Evolutionary conservation across 1,139 yeast species (phyloP), one percentile per base, ranked within the genome.

Genomic region (Candida dubliniensis): DNA sequence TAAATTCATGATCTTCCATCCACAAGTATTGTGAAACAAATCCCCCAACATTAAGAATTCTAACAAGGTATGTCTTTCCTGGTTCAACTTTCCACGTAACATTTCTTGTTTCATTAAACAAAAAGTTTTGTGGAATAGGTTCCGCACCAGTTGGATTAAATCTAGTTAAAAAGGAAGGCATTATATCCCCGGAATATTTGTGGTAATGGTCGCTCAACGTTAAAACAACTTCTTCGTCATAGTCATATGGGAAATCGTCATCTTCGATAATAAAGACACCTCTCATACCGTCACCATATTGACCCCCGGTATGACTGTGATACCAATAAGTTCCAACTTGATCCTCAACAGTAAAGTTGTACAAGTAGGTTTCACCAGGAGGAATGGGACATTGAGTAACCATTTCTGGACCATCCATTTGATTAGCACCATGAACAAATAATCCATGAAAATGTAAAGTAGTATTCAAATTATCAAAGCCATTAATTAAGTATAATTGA

Each of bases 101-200:
- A 54, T 82, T 81, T 44, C 76, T 74, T 8, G 86, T 73, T 49
- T 85, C 86, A 58, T 85, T 84, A 57, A 85, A 76, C 43, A 85
- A 66, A 34, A 80, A 56, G 56, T 79, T 82, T 50, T 82, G 82
- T 6, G 91, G 91, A 44, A 85, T 76, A 29, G 95, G 95, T 60
- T 86, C 95, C 31, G 87, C 89, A 43, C 95, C 95, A 1, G 91
- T 84, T 25, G 95, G 95, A 53, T 86, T 86, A 58, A 76, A 85
- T 49, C 84, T 65, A 41, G 74, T 74, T 57, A 83, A 63, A 62
- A 84, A 85, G 31, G 63, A 60, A 11, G 64, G 55, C 46, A 72
- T 62, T 37, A 84, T 66, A 2, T 64, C 72, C 14, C 67, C 66
- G 45, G 79, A 70, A 35, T 73, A 64, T 26, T 69, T 61, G 56